phyloP scores from a whole-genome alignment of 2,329 filamentous ascomycete genomes.

The Curvularia hawaiiensis region DNA sequence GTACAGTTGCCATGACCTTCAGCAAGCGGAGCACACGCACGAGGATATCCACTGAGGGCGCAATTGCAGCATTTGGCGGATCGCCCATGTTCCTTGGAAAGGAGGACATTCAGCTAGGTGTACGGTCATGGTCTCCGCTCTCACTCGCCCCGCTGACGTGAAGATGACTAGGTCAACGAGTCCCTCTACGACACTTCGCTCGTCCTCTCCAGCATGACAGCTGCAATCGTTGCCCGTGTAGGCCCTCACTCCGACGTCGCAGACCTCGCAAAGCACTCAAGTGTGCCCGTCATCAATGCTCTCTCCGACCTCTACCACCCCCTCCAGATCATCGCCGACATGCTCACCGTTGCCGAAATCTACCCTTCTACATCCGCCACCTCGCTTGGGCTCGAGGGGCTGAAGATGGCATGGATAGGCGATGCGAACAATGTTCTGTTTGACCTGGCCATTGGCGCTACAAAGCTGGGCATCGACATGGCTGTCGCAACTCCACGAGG shows the following conservation, averaged over 20 bases:
- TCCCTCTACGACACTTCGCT: conserved; percentile 89
- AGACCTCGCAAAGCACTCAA: conserved; percentile 54
- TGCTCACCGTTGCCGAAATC: conserved; percentile 83
- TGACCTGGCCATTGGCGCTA: conserved; percentile 84
- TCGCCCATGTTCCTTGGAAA: conserved; percentile 97
- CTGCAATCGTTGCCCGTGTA: conserved; percentile 57
- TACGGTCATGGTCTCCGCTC: conserved; percentile 47
- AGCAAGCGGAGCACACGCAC: conserved; percentile 95
- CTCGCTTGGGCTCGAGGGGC: conserved; percentile 73
- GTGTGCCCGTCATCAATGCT: conserved; percentile 58
- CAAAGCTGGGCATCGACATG: conserved; percentile 86
- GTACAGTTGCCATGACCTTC: conserved; percentile 94
- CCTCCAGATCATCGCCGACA: conserved; percentile 92
- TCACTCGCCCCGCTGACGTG: conserved; percentile 11
- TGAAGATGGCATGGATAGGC: conserved; percentile 95
- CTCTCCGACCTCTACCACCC: conserved; percentile 92
- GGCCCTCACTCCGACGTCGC: conserved; percentile 58
- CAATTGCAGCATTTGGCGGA: conserved; percentile 84
- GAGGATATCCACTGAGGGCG: conserved; percentile 89
- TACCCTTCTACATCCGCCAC: conserved; percentile 60
- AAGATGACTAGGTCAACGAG: conserved; percentile 73
- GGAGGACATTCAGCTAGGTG: conserved; percentile 94
- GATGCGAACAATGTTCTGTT: conserved; percentile 98
- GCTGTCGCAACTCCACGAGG: conserved; percentile 84
- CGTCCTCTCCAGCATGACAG: conserved; percentile 80